These are phyloP conservation scores for Clitoria ternatea DNA, from an alignment of 306 rosid genomes.

Conservation along the genomic window DNA sequence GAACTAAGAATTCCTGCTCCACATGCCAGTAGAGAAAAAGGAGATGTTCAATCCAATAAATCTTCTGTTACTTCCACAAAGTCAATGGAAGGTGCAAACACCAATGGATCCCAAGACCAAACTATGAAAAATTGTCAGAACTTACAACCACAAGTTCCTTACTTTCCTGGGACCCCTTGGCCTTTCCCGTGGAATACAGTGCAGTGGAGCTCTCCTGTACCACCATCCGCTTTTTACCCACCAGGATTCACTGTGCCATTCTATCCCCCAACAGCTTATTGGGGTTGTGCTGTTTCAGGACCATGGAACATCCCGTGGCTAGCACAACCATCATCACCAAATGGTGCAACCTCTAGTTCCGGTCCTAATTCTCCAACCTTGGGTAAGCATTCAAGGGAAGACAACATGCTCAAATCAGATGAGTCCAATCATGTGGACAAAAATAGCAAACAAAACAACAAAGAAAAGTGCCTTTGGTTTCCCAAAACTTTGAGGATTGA, in stretches of 20 bases:
- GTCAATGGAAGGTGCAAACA: conserved; percentile 39
- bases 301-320: conserved; percentile 48
- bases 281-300: conserved; percentile 56
- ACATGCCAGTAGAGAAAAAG: conserved; percentile 34
- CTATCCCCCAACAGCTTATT: conserved; percentile 55
- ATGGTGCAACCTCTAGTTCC: conserved; percentile 29
- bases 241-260: conserved; percentile 55
- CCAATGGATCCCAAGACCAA: conserved; percentile 33
- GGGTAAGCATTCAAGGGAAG: conserved; percentile 82
- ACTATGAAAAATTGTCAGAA: conserved; percentile 26
- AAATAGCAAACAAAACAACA: conserved; percentile 26
- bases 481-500: conserved; percentile 65
- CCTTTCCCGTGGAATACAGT: conserved; percentile 55
- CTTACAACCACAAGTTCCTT: conserved; percentile 48
- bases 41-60: conserved; percentile 46
- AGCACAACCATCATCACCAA: conserved; percentile 36
- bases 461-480: conserved; percentile 43
- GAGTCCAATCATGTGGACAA: conserved; percentile 23
- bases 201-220: conserved; percentile 49
- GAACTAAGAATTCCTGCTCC: conserved; percentile 33
- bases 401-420: conserved; percentile 22
- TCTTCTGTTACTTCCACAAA: conserved; percentile 52
- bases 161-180: conserved; percentile 57
- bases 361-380: conserved; percentile 41
- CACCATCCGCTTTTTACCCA: conserved; percentile 46